Conservation (phyloP, 2,329 filamentous ascomycete species). For the Trichoderma guizhouense region DNA sequence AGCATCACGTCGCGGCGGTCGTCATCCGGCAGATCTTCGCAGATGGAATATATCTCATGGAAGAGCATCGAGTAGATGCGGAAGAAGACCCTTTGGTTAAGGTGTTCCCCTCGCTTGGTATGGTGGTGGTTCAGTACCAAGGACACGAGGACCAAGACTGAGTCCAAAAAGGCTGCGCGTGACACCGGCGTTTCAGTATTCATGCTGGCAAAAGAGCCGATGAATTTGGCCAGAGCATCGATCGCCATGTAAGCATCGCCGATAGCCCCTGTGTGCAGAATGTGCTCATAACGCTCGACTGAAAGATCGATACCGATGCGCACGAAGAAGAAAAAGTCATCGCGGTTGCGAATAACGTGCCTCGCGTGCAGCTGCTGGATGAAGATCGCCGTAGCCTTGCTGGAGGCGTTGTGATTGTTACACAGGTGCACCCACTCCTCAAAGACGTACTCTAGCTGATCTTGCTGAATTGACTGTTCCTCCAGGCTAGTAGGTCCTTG, state of each 20-base stretch:
- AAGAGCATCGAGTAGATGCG: constrained; percentile 81
- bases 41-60: constrained; percentile 64
- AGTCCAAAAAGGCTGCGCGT: constrained; percentile 71
- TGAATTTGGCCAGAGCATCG: constrained; percentile 79
- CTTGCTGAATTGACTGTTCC: constrained; percentile 57
- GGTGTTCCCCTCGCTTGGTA: constrained; percentile 71
- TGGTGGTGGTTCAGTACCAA: constrained; percentile 85
- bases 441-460: constrained; percentile 92
- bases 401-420: constrained; percentile 71
- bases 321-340: constrained; percentile 77
- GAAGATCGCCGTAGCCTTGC: constrained; percentile 71
- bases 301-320: constrained; percentile 78
- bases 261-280: constrained; percentile 59
- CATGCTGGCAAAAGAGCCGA: constrained; percentile 71
- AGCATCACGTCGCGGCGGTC: constrained; percentile 69
- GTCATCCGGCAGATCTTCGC: constrained; percentile 55
- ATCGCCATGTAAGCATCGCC: constrained; percentile 57
- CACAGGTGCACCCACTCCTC: constrained; percentile 89
- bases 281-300: constrained; percentile 72
- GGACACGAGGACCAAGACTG: constrained; percentile 71
- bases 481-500: constrained; percentile 52
- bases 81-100: constrained; percentile 89
- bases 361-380: constrained; percentile 77
- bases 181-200: constrained; percentile 62
- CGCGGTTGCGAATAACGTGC: constrained; percentile 67